These are phyloP conservation scores for Escovopsis weberi DNA, from an alignment of 2,329 filamentous ascomycete genomes.

Conservation along the genomic window DNA sequence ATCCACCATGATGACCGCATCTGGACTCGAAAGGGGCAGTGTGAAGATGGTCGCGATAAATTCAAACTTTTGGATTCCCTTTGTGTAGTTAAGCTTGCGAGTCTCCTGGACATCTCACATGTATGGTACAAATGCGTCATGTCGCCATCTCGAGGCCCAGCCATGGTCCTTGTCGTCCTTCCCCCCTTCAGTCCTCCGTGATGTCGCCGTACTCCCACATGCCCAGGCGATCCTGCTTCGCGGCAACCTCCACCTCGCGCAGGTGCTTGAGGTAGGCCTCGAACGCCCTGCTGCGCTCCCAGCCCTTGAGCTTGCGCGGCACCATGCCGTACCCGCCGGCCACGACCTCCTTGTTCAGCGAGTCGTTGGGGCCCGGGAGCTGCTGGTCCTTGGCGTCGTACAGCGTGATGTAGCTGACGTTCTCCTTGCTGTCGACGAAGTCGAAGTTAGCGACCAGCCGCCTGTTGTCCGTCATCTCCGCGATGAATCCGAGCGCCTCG, in stretches of 20 bases:
- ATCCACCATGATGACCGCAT: too few relatives aligned
- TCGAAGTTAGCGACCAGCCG: constrained; percentile 86
- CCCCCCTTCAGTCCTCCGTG: constrained; percentile 59
- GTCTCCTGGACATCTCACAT: too few relatives aligned
- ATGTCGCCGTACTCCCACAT: constrained; percentile 99
- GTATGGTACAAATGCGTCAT: too few relatives aligned
- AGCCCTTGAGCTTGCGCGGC: constrained; percentile 76
- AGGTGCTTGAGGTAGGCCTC: constrained; percentile 57
- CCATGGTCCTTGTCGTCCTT: background rate
- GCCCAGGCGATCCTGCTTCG: constrained; percentile 66
- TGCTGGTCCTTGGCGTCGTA: constrained; percentile 50
- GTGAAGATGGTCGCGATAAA: too few relatives aligned
- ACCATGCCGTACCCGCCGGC: constrained; percentile 80
- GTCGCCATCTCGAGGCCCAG: too few relatives aligned
- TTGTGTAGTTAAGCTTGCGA: too few relatives aligned
- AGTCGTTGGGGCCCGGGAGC: constrained; percentile 49
- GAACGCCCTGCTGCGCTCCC: constrained; percentile 63
- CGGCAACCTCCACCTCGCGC: constrained; percentile 58
- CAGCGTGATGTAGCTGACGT: constrained; percentile 71
- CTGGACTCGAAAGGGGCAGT: too few relatives aligned
- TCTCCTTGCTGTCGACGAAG: constrained; percentile 63
- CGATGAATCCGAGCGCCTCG: constrained; percentile 65
- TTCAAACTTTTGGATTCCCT: too few relatives aligned
- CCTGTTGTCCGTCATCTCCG: constrained; percentile 57
- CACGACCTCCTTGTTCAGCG: constrained; percentile 79